Conservation (phyloP, 768 basidiomycete genomes). For the Antrodiella citrinella region DNA sequence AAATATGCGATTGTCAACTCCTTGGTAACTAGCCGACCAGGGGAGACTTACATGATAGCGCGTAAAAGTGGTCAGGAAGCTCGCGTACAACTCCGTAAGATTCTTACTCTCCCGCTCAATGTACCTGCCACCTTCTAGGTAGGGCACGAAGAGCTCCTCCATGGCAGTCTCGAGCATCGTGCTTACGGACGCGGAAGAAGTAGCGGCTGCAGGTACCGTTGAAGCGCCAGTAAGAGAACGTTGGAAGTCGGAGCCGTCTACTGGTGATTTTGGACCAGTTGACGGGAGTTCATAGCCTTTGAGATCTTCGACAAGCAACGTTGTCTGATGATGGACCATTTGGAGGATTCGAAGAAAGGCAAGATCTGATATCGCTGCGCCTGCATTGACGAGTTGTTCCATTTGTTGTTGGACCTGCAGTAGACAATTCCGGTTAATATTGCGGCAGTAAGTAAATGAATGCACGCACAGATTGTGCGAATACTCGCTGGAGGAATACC, state of each 20-base stretch:
- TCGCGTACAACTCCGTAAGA: conserved; percentile 70
- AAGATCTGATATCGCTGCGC: conserved; percentile 71
- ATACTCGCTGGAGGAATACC: conserved; percentile 93
- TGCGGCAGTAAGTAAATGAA: too few relatives aligned
- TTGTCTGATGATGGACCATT: conserved; percentile 74
- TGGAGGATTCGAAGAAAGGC: conserved; percentile 88
- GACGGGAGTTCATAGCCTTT: conserved; percentile 84
- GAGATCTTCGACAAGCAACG: conserved; percentile 79
- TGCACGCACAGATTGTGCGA: conserved; percentile 84
- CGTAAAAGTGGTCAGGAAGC: conserved; percentile 64
- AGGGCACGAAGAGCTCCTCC: conserved; percentile 94
- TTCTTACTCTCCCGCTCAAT: conserved; percentile 87
- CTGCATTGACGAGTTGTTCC: conserved; percentile 77
- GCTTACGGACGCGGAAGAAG: conserved; percentile 53
- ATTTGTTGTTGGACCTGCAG: conserved; percentile 98
- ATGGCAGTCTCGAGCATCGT: conserved; percentile 91
- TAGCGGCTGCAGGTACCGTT: conserved; percentile 34
- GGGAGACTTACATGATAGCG: conserved; percentile 72
- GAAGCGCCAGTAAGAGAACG: conserved; percentile 37
- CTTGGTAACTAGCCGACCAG: background rate
- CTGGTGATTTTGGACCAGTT: conserved; percentile 51
- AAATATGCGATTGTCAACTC: background rate
- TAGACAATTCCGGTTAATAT: too few relatives aligned
- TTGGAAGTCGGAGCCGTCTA: conserved; percentile 55
- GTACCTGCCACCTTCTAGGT: conserved; percentile 86